phyloP scores from a whole-genome alignment of 345 rosid genomes.

The Sonneratia caseolaris region DNA sequence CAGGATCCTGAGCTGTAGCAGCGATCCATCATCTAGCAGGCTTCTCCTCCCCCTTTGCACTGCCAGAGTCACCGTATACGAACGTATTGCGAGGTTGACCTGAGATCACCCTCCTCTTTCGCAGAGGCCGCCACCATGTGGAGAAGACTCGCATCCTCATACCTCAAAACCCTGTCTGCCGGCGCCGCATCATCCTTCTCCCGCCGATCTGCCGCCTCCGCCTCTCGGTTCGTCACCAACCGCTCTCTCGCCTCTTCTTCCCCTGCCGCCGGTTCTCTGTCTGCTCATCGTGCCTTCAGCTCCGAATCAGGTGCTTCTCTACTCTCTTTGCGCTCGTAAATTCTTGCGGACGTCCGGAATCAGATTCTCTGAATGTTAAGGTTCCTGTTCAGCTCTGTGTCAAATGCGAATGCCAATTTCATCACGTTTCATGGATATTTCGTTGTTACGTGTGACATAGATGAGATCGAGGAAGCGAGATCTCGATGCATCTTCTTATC shows the following conservation, averaged over 20 bases:
- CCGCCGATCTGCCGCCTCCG: constrained; percentile 16
- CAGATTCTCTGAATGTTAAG: too few species aligned
- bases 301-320: constrained; percentile 32
- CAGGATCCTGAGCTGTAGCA: too few species aligned
- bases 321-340: neutral
- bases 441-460: too few species aligned
- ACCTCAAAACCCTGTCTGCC: constrained; percentile 61
- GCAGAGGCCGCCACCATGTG: constrained; percentile 44
- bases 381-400: too few species aligned
- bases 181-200: constrained; percentile 14
- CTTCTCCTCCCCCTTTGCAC: too few species aligned
- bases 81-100: constrained; percentile 17
- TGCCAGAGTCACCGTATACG: too few species aligned
- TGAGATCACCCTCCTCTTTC: constrained; percentile 14
- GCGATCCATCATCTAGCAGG: too few species aligned
- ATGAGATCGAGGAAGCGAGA: too few species aligned
- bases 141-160: constrained; percentile 59
- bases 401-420: neutral
- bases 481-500: too few species aligned
- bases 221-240: constrained; percentile 15
- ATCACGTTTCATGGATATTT: neutral
- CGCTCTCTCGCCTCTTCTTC: constrained; percentile 29
- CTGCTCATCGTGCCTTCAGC: constrained; percentile 35
- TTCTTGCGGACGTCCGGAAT: too few species aligned
- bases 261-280: constrained; percentile 20